These are phyloP conservation scores for Balansia obtecta DNA, from an alignment of 2,329 filamentous ascomycete genomes.

Conservation along the genomic window DNA sequence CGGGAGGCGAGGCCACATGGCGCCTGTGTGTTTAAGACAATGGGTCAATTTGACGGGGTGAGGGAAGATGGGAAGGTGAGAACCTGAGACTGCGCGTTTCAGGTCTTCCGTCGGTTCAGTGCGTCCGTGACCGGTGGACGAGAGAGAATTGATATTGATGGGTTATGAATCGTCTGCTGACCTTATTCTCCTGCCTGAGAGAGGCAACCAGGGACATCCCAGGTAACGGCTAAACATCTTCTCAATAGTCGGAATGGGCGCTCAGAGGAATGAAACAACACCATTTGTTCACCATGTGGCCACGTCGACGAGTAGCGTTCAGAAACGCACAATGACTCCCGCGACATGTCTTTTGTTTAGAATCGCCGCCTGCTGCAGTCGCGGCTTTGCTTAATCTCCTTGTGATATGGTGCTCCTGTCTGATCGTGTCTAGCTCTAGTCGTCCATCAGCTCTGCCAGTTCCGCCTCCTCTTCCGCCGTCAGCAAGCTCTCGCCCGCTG, in stretches of 20 bases:
- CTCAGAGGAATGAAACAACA: not conserved
- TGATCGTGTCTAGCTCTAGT: slow-evolving; percentile 21
- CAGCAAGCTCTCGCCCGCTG: slow-evolving; percentile 39
- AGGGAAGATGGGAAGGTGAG: not conserved
- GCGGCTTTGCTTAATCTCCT: not conserved
- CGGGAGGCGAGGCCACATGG: not conserved
- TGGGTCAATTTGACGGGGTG: not conserved
- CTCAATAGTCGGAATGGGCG: not conserved
- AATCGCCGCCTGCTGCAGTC: not conserved
- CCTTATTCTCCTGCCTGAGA: not conserved
- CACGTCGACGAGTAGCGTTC: not conserved
- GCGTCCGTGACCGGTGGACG: not conserved
- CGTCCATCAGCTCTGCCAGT: slow-evolving; percentile 80
- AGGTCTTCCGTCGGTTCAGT: not conserved
- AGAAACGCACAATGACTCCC: not conserved
- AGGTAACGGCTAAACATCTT: not conserved
- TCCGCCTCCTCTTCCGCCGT: slow-evolving; percentile 90
- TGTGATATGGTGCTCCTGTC: not conserved
- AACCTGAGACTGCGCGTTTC: not conserved
- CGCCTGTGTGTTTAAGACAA: not conserved
- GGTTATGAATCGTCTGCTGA: not conserved
- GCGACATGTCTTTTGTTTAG: not conserved
- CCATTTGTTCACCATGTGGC: not conserved
- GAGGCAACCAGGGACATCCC: not conserved
- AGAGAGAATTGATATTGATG: not conserved